Evolutionary conservation across 352 stramenopile species (phyloP).

Genomic region (Globisporangium radiosum): DNA sequence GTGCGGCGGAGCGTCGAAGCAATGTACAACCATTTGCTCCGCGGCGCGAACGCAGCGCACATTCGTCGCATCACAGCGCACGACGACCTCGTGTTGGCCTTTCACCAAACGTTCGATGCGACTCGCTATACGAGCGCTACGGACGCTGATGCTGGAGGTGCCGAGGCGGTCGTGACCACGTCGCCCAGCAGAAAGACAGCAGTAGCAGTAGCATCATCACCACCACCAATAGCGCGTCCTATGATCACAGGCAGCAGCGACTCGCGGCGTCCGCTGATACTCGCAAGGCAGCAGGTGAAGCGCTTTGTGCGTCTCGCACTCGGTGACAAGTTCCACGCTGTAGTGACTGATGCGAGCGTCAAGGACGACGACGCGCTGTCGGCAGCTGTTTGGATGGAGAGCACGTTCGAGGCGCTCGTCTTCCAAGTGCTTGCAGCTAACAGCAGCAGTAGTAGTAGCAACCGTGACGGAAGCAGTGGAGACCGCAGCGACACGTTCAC

Average conservation of each 20-base stretch:
- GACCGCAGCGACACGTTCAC: slow-evolving; percentile 13
- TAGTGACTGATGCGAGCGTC: not conserved
- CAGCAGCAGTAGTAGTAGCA: not conserved
- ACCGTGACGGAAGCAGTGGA: not conserved
- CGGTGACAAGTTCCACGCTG: slow-evolving; percentile 24
- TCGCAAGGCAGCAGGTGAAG: slow-evolving; percentile 46
- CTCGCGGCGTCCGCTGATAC: not conserved
- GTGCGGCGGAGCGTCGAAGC: slow-evolving; percentile 36
- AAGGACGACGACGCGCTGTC: slow-evolving; percentile 5
- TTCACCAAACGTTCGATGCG: slow-evolving; percentile 16
- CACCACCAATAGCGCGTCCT: too few relatives aligned
- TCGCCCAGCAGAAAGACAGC: slow-evolving; percentile 1
- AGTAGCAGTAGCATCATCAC: not conserved
- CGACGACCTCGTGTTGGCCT: slow-evolving; percentile 24
- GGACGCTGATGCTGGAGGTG: too few relatives aligned
- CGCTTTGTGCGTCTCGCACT: slow-evolving; percentile 31
- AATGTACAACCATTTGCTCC: slow-evolving; percentile 28
- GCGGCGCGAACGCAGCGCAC: slow-evolving; percentile 34
- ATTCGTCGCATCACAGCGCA: slow-evolving; percentile 24
- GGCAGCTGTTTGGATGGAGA: slow-evolving; percentile 25
- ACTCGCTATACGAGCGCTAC: not conserved
- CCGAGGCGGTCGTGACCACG: not conserved
- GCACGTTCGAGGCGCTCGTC: slow-evolving; percentile 29
- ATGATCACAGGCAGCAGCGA: not conserved
- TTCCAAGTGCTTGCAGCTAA: slow-evolving; percentile 15